Conservation (phyloP, 1,139 yeast genomes). For the Hyphopichia wangnamkhiaoensis region DNA sequence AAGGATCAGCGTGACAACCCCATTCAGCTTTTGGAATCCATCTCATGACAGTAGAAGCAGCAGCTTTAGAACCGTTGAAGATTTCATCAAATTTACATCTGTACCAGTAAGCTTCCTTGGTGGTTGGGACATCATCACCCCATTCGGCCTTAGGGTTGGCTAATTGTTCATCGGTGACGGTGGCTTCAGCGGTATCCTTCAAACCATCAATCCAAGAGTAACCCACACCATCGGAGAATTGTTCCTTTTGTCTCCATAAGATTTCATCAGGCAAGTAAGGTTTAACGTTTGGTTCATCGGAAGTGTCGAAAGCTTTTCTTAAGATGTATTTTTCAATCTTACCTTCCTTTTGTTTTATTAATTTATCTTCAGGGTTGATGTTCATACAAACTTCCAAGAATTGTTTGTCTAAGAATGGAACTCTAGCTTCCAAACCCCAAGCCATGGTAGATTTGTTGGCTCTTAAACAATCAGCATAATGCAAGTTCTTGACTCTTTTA, state of each 20-base stretch:
- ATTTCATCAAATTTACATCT: conserved; percentile 92
- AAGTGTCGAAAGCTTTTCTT: conserved; percentile 95
- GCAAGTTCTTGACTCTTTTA: conserved; percentile 93
- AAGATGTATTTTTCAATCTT: conserved; percentile 90
- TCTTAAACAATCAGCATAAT: conserved; percentile 94
- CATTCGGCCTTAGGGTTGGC: conserved; percentile 90
- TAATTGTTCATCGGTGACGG: conserved; percentile 85
- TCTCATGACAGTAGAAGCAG: conserved; percentile 96
- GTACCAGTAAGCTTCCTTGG: conserved; percentile 99
- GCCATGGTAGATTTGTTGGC: conserved; percentile 99
- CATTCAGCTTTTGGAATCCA: conserved; percentile 99
- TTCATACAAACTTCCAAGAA: conserved; percentile 92
- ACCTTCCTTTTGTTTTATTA: conserved; percentile 69
- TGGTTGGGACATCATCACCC: conserved; percentile 93
- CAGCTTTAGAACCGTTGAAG: conserved; percentile 80
- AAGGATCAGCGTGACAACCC: conserved; percentile 99
- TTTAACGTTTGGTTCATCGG: conserved; percentile 63
- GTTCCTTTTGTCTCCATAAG: conserved; percentile 99
- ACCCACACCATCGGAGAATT: conserved; percentile 98
- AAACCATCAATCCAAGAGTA: conserved; percentile 98
- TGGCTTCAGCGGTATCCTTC: conserved; percentile 90
- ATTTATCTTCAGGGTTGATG: conserved; percentile 89
- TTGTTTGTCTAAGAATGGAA: conserved; percentile 94
- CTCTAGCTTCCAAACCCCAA: conserved; percentile 99
- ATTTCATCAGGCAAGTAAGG: conserved; percentile 96